Evolutionary conservation across 257 asterid species (phyloP).

Genomic region (Nicotiana tabacum): DNA sequence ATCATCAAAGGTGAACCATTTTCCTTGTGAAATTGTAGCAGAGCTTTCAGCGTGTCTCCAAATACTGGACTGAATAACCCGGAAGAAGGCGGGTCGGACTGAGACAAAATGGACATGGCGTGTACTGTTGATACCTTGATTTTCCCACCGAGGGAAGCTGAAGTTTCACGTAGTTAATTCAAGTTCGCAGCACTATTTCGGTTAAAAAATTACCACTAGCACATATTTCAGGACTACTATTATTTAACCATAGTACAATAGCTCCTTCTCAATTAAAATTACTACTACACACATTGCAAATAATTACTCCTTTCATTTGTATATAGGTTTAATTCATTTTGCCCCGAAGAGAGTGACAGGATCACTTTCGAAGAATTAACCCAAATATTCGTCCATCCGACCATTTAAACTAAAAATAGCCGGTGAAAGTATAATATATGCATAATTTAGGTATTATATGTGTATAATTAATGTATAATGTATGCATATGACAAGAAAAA

Average conservation of each 20-base stretch:
- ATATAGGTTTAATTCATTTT: no score
- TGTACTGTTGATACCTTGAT: conserved; percentile 89
- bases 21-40: conserved; percentile 53
- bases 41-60: conserved; percentile 49
- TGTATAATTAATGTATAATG: no score
- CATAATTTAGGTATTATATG: no score
- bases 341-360: no score
- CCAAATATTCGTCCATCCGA: no score
- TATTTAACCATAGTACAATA: neutral
- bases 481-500: no score
- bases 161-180: neutral
- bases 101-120: conserved; percentile 72
- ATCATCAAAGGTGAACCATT: conserved; percentile 86
- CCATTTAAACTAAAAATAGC: no score
- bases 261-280: neutral
- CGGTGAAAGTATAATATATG: no score
- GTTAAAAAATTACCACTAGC: neutral
- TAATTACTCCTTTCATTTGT: no score
- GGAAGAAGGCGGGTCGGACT: conserved; percentile 85
- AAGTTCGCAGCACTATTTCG: neutral
- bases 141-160: conserved; percentile 80
- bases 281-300: neutral
- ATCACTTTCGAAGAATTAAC: no score
- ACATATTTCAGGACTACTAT: neutral
- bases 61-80: conserved; percentile 56